Conservation (phyloP, 164 flowering plant species). For the Vitis rotundifolia region DNA sequence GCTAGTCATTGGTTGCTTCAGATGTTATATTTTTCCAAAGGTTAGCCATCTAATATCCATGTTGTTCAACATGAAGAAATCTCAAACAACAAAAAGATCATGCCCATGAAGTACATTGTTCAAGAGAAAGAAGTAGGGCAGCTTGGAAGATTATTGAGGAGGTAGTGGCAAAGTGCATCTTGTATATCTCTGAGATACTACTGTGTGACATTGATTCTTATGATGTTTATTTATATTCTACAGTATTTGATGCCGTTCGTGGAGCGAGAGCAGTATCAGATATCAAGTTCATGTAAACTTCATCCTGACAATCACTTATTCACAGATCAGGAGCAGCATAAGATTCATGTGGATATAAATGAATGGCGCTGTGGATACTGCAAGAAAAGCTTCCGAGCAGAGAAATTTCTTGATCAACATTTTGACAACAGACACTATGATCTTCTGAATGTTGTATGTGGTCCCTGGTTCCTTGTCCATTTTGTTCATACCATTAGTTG, state of each 20-base stretch:
- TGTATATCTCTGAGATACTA: neutral
- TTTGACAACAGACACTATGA: slow-evolving; percentile 86
- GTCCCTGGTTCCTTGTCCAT: slow-evolving; percentile 14
- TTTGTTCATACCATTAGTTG: slow-evolving; percentile 1
- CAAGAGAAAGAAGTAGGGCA: slow-evolving; percentile 90
- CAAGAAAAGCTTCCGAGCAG: slow-evolving; percentile 86
- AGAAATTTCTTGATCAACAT: slow-evolving; percentile 89
- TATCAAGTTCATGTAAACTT: slow-evolving; percentile 73
- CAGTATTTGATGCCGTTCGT: slow-evolving; percentile 94
- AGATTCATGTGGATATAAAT: slow-evolving; percentile 70
- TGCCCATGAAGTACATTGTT: slow-evolving; percentile 81
- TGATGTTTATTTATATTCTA: slow-evolving; percentile 13
- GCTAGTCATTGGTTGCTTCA: too few relatives aligned
- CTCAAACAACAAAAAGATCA: slow-evolving; percentile 46
- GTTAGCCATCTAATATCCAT: neutral
- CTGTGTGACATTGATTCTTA: neutral
- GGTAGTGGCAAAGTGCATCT: slow-evolving; percentile 37
- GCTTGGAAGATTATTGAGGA: slow-evolving; percentile 87
- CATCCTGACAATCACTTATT: slow-evolving; percentile 83
- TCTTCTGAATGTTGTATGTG: slow-evolving; percentile 81
- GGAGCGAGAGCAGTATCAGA: slow-evolving; percentile 64
- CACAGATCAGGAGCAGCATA: slow-evolving; percentile 94
- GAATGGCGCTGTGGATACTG: slow-evolving; percentile 98
- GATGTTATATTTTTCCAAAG: neutral
- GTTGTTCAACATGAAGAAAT: slow-evolving; percentile 30